A percentile compares a stretch with the other conserved stretches of the same genome.
These are phyloP conservation scores for Aspergillus bombycis DNA, from an alignment of 2,329 filamentous ascomycete genomes.

Conservation along the genomic window DNA sequence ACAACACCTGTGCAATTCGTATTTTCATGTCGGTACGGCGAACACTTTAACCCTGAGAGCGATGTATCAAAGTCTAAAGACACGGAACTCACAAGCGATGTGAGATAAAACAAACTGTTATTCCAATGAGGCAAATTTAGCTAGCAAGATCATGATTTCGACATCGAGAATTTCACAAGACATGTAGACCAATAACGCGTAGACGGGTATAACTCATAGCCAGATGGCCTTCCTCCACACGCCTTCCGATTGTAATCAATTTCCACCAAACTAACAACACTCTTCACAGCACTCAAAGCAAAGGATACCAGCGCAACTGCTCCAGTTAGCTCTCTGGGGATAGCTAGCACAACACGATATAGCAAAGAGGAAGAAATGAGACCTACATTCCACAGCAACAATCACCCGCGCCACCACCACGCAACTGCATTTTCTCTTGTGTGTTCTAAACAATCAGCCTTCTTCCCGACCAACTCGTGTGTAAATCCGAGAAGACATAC, in stretches of 20 bases:
- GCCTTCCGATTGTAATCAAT: not conserved
- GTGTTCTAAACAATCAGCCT: slow-evolving; percentile 12
- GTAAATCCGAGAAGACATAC: slow-evolving; percentile 17
- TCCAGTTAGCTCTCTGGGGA: not conserved
- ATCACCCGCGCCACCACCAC: slow-evolving; percentile 32
- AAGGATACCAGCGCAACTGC: slow-evolving; percentile 30
- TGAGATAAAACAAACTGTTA: not conserved
- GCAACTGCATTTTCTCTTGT: slow-evolving; percentile 28
- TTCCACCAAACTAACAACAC: slow-evolving; percentile 26
- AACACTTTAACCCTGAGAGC: not conserved
- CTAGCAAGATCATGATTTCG: not conserved
- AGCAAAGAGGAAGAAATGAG: not conserved
- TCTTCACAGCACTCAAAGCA: slow-evolving; percentile 33
- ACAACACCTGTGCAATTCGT: not conserved
- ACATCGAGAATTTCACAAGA: not conserved
- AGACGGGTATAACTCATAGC: not conserved
- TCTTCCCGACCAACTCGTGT: not conserved
- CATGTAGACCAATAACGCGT: not conserved
- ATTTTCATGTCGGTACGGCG: not conserved
- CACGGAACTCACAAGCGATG: too few species aligned
- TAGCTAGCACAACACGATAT: not conserved
- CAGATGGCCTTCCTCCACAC: not conserved
- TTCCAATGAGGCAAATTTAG: not conserved
- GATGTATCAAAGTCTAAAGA: not conserved
- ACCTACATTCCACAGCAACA: slow-evolving; percentile 35